Base-by-base conservation (phyloP, 768 basidiomycete genomes). In the Naganishia vishniacii region DNA sequence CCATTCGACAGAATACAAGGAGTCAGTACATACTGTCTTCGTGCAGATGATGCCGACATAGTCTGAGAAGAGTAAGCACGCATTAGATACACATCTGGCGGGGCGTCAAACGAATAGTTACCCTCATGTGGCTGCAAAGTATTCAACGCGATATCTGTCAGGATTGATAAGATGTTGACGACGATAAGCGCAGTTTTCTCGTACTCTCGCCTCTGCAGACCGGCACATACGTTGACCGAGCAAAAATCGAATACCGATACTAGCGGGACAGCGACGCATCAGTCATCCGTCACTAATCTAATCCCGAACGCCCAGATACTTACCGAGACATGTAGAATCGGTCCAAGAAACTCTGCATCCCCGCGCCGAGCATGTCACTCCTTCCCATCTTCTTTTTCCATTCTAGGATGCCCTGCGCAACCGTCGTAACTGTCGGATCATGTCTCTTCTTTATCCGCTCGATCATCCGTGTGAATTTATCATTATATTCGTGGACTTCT, bases 11-110 rank as follows among this genome's bases (percentile, higher is more conserved):
- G 34, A 45, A 26, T 51, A 41, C 23, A 59, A 28, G 40, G 7
- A 49, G 42, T 16, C n/a, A 64, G 40, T 11, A 40, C 37, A 16
- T 40, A 56, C 53, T 0, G 93, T 88, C 72, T 89, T 83, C 2
- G 91, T 97, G 78, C 93, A 97, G 73, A 99, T 99, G 72, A 99
- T 97, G 9, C 95, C 94, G 28, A 99, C 95, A 73, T 93, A 93
- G 73, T 91, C 87, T 53, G 64, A 13, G 16, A 4, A 13, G 20
- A 34, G 40, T 25, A 37, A 12, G 3, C 16, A 12, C 12, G 15
- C 18, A 56, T 59, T 32, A n/a, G n/a, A n/a, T n/a, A n/a, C n/a
- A n/a, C n/a, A n/a, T n/a, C n/a, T n/a, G n/a, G n/a, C n/a, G n/a
- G n/a, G n/a, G n/a, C n/a, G n/a, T n/a, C n/a, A n/a, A n/a, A n/a